Evolutionary conservation across 2,329 filamentous ascomycete species (phyloP), one percentile per base, ranked within the genome.

Genomic region (Exophiala dermatitidis): DNA sequence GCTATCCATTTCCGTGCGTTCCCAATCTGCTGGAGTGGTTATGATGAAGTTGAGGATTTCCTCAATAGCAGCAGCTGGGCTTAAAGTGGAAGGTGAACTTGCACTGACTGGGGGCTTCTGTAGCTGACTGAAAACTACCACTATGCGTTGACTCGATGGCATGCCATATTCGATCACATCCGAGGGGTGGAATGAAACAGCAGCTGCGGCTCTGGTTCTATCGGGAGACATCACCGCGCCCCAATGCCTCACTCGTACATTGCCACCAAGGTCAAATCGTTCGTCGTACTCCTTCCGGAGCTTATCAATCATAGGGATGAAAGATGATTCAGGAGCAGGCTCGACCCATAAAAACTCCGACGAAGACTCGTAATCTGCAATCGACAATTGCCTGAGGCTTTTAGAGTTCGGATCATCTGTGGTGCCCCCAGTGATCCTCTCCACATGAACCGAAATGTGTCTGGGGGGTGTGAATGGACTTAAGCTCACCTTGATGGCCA

Each of bases 131-230:
- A 60, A 58, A 12, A 53, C 42, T 10, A 60, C 30, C 9, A 43
- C 46, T 6, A 50, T 54, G 10, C 47, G 55, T 31, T 58, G 53
- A 30, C 30, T 46, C 3, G 53, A 53, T 3, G 56, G 53, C 26
- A 47, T 46, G 31, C 43, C 51, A 42, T 82, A 82, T 55, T 82
- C 77, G 9, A 81, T 68, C 68, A 78, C 76, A 62, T 82, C 75
- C 3, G 73, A 77, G 0, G 80, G 79, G 62, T 83, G 78, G 30
- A 78, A 60, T 1, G 75, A 77, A 44, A 75, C 69, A 51, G 74
- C 77, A 2, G 71, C 70, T 3, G 76, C 78, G 45, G 56, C 59
- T 9, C 74, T 64, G 28, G 74, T 71, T 31, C 75, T 73, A 26
- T 72, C 70, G 12, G 74, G 63, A 12, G 76, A 74, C 7, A 42